A percentile compares a stretch with the other conserved stretches of the same genome.
Evolutionary conservation across 768 basidiomycete genomes (phyloP).

Genomic region (Strobilomyces echinocephalus): DNA sequence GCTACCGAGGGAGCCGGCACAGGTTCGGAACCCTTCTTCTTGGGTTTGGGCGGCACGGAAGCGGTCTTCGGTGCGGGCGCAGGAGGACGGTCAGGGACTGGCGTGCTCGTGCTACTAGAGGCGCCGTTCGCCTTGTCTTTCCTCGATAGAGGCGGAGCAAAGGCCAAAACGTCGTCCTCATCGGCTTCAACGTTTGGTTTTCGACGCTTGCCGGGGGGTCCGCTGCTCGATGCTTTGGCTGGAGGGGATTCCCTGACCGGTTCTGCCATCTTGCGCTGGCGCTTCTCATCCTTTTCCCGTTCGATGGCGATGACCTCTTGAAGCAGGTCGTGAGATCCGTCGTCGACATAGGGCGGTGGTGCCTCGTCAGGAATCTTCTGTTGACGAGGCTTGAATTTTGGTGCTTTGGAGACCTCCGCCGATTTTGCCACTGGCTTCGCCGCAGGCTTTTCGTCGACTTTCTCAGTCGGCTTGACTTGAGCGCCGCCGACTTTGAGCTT

Average conservation of each 20-base stretch:
- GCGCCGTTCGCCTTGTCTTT: conserved; percentile 36
- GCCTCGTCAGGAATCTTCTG: conserved; percentile 43
- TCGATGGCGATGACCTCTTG: conserved; percentile 83
- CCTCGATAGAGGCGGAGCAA: conserved; percentile 57
- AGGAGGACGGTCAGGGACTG: conserved; percentile 34
- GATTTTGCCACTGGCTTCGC: conserved; percentile 25
- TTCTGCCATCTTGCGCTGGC: conserved; percentile 40
- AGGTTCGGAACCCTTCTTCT: conserved; percentile 39
- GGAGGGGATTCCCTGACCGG: conserved; percentile 35
- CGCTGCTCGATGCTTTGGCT: conserved; percentile 35
- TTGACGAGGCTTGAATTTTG: conserved; percentile 41
- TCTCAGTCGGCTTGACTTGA: conserved; percentile 34
- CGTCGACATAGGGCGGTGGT: conserved; percentile 67
- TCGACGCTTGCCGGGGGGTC: conserved; percentile 53
- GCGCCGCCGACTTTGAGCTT: conserved; percentile 60
- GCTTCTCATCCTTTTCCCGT: conserved; percentile 53
- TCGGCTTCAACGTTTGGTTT: conserved; percentile 46
- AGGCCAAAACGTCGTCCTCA: conserved; percentile 55
- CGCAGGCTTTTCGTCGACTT: conserved; percentile 24
- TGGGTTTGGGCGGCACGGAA: conserved; percentile 32
- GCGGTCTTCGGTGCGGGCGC: conserved; percentile 24
- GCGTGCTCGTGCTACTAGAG: conserved; percentile 38
- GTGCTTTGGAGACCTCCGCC: conserved; percentile 30
- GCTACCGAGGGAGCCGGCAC: conserved; percentile 15
- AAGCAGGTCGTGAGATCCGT: conserved; percentile 76